phyloP scores from a whole-genome alignment of 2,329 filamentous ascomycete genomes.

The Paraphoma sp. region DNA sequence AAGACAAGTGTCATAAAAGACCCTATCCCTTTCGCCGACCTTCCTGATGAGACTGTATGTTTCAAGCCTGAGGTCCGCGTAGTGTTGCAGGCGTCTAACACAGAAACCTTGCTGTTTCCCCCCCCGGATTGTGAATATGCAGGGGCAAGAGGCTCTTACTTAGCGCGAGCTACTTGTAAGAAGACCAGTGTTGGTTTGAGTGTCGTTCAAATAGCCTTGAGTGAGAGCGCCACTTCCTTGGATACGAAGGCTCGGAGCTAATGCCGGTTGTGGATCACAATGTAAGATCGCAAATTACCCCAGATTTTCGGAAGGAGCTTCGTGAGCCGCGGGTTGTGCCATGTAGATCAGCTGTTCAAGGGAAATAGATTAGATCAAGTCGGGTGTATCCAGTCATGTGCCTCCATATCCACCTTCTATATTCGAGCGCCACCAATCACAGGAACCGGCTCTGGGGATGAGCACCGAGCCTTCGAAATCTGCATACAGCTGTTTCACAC shows the following conservation, averaged over 20 bases:
- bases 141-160: constrained; percentile 5
- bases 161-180: neutral
- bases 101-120: constrained; percentile 5
- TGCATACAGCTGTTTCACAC: neutral
- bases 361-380: constrained; percentile 27
- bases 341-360: constrained; percentile 29
- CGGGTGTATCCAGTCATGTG: constrained; percentile 29
- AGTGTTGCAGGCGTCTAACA: constrained; percentile 4
- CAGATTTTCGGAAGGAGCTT: constrained; percentile 12
- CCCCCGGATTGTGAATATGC: neutral
- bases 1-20: constrained; percentile 14
- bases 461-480: neutral
- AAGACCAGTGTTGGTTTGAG: constrained; percentile 6
- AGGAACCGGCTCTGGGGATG: neutral
- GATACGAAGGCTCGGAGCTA: constrained; percentile 15
- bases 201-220: constrained; percentile 19
- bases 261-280: constrained; percentile 31
- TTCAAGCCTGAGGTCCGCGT: constrained; percentile 4
- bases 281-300: constrained; percentile 11
- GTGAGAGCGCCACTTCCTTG: constrained; percentile 17
- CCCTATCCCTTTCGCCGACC: constrained; percentile 9
- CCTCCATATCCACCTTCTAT: constrained; percentile 16
- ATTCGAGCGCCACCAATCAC: constrained; percentile 16
- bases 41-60: constrained; percentile 15
- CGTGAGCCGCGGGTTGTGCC: constrained; percentile 17